Percentiles rank a stretch among this genome's conserved stretches.
Conservation (phyloP, 306 rosid species). For the Quillaja saponaria region DNA sequence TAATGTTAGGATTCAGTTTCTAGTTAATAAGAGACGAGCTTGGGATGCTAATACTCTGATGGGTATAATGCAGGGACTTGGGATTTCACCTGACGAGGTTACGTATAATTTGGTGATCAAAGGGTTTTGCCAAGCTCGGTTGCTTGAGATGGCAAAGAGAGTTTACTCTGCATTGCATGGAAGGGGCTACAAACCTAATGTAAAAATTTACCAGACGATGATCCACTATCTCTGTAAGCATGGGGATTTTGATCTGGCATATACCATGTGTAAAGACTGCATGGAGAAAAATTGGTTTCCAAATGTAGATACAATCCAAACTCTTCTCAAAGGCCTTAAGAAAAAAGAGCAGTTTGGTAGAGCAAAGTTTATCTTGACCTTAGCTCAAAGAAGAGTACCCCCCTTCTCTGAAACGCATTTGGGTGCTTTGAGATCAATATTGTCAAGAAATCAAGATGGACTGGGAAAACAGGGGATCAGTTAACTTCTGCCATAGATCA, state of each 20-base stretch:
- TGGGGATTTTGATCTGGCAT: slow-evolving; percentile 54
- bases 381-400: slow-evolving; percentile 56
- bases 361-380: slow-evolving; percentile 42
- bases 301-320: slow-evolving; percentile 51
- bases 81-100: slow-evolving; percentile 60
- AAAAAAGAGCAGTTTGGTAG: slow-evolving; percentile 45
- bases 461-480: slow-evolving; percentile 13
- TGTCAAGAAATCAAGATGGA: slow-evolving; percentile 33
- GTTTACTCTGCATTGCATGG: slow-evolving; percentile 49
- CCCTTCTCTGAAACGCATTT: slow-evolving; percentile 44
- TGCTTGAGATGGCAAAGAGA: slow-evolving; percentile 69
- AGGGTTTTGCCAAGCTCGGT: slow-evolving; percentile 64
- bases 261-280: slow-evolving; percentile 55
- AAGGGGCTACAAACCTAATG: slow-evolving; percentile 53
- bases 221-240: slow-evolving; percentile 74
- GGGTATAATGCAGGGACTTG: slow-evolving; percentile 50
- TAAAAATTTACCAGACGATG: slow-evolving; percentile 78
- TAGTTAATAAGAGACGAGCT: slow-evolving; percentile 47
- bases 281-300: slow-evolving; percentile 73
- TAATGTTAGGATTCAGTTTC: slow-evolving; percentile 69
- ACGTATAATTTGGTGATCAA: slow-evolving; percentile 71
- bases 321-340: slow-evolving; percentile 59
- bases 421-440: slow-evolving; percentile 38
- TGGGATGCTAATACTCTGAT: slow-evolving; percentile 71
- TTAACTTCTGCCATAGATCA: slow-evolving; percentile 17